Base-by-base conservation (phyloP, 169 alveolate genomes). In the Eimeria sp. region DNA sequence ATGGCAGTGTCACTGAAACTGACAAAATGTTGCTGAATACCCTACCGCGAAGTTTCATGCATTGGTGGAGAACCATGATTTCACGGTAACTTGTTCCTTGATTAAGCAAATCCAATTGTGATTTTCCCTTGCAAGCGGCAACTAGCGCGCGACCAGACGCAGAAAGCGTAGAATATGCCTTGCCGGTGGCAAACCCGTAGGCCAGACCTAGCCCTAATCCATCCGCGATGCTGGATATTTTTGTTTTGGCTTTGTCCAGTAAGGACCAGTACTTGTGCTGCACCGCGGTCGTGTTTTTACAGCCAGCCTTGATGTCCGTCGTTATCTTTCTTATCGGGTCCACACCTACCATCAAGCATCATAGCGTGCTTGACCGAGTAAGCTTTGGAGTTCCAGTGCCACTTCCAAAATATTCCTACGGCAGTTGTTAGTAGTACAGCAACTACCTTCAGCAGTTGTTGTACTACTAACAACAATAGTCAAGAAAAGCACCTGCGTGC, bases 141-240 rank as follows among this genome's bases (percentile, higher is more conserved):
- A n/a, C 91, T 27, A 87, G 77, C n/a, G 78, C 78, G 60, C 82
- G 93, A 18, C 93, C 93, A n/a, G 74, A 52, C 6, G 62, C 68
- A 40, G 93, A 37, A 37, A 87, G 78, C 46, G 13, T 46, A n/a
- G 83, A 37, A 54, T 62, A 64, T 13, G 93, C 6, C 30, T 87
- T 46, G 43, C 93, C 83, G 18, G 60, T 43, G 60, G 62, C 16
- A 54, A 64, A 64, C 25, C 93, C 93, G 80, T 87, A 87, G 56
- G 56, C 80, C 68, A 87, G 30, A 33, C 83, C 80, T 62, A 40
- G 18, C 18, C 80, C 93, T 13, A 87, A 33, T 64, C 43, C 83
- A 40, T 64, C 43, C 49, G 80, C 83, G 46, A 87, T 71, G n/a
- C 56, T 37, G n/a, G 93, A 23, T 33, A 87, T 40, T 49, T 78